These are phyloP conservation scores for Aspergillus felis DNA, from an alignment of 2,329 filamentous ascomycete genomes.

Conservation along the genomic window DNA sequence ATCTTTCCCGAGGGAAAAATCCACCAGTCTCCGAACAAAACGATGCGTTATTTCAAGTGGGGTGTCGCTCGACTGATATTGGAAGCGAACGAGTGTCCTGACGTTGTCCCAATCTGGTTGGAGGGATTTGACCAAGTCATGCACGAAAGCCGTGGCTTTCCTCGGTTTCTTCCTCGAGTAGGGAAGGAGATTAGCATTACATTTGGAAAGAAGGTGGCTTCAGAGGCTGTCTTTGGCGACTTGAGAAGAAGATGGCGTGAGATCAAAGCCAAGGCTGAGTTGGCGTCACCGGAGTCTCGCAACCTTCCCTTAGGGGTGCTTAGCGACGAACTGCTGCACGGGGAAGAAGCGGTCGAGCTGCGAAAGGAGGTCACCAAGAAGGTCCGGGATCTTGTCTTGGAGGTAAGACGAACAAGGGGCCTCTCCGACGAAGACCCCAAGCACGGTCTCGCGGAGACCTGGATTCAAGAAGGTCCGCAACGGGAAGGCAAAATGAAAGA, in stretches of 20 bases:
- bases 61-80: slow-evolving; percentile 87
- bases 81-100: slow-evolving; percentile 80
- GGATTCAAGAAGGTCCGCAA: slow-evolving; percentile 56
- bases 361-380: slow-evolving; percentile 75
- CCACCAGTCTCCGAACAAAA: slow-evolving; percentile 74
- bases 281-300: slow-evolving; percentile 35
- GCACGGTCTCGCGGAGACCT: slow-evolving; percentile 75
- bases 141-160: slow-evolving; percentile 75
- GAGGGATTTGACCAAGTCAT: slow-evolving; percentile 86
- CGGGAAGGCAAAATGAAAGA: slow-evolving; percentile 58
- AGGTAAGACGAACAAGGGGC: slow-evolving; percentile 68
- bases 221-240: slow-evolving; percentile 71
- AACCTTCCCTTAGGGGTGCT: slow-evolving; percentile 52
- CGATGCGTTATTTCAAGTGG: slow-evolving; percentile 98
- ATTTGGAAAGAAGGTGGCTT: slow-evolving; percentile 68
- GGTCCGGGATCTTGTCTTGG: slow-evolving; percentile 75
- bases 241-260: slow-evolving; percentile 70
- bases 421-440: slow-evolving; percentile 77
- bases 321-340: slow-evolving; percentile 62
- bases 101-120: slow-evolving; percentile 90
- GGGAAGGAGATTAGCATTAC: slow-evolving; percentile 57
- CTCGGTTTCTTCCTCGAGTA: slow-evolving; percentile 73
- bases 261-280: slow-evolving; percentile 54
- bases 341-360: slow-evolving; percentile 70
- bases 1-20: slow-evolving; percentile 95